These are phyloP conservation scores for Craspedostauros australis DNA, from an alignment of 108 stramenopile species.

Conservation along the genomic window DNA sequence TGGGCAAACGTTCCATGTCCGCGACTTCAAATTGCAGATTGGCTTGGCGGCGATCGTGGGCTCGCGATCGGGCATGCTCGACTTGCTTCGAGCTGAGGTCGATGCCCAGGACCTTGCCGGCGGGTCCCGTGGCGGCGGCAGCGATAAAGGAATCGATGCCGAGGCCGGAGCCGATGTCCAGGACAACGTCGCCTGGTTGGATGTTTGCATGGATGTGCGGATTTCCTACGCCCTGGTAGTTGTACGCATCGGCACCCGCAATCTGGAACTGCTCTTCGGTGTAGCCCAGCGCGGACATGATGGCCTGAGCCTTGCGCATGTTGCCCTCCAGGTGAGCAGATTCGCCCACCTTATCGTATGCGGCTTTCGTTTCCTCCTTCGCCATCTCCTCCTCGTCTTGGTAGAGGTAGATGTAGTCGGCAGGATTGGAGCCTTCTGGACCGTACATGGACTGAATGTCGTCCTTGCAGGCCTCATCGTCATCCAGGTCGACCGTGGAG, in stretches of 20 bases:
- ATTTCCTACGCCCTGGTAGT: constrained; percentile 79
- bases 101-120: constrained; percentile 57
- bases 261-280: constrained; percentile 45
- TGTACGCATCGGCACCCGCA: constrained; percentile 60
- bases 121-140: constrained; percentile 16
- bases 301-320: constrained; percentile 45
- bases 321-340: constrained; percentile 56
- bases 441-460: constrained; percentile 1
- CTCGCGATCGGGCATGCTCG: constrained; percentile 42
- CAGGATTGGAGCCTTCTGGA: constrained; percentile 18
- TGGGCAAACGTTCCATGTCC: constrained; percentile 81
- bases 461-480: neutral
- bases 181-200: constrained; percentile 44
- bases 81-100: constrained; percentile 61
- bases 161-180: constrained; percentile 69
- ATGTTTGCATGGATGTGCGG: constrained; percentile 63
- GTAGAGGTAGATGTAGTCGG: constrained; percentile 34
- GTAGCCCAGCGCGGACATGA: constrained; percentile 60
- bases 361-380: constrained; percentile 52
- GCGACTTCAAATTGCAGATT: constrained; percentile 77
- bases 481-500: constrained; percentile 1
- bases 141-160: constrained; percentile 75
- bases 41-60: constrained; percentile 27
- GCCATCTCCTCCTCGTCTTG: constrained; percentile 22
- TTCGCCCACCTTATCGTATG: constrained; percentile 66